A percentile compares a stretch with the other conserved stretches of the same genome.
Evolutionary conservation across 108 stramenopile genomes (phyloP).

Genomic region (Cyclotella atomus): DNA sequence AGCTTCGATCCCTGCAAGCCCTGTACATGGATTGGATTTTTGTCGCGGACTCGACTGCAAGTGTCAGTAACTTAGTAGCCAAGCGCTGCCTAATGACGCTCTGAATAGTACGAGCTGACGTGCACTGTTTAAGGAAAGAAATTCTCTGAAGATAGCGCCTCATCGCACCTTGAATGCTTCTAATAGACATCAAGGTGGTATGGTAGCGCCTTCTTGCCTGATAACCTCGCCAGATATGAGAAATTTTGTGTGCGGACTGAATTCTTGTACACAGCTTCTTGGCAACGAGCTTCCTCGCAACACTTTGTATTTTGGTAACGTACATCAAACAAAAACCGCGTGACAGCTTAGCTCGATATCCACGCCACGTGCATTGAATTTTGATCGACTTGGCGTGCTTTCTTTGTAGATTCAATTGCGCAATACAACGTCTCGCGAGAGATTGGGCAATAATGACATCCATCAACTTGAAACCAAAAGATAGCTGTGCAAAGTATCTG

Average conservation of each 20-base stretch:
- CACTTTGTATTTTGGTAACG: conserved; percentile 48
- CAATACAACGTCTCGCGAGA: conserved; percentile 41
- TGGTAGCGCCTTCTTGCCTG: neutral
- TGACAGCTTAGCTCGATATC: conserved; percentile 19
- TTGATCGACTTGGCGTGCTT: conserved; percentile 3
- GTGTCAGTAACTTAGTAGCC: neutral
- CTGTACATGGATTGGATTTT: conserved; percentile 7
- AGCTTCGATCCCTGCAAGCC: neutral
- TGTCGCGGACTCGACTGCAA: conserved; percentile 2
- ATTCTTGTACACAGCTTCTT: neutral
- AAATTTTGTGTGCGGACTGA: conserved; percentile 5
- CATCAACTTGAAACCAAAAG: conserved; percentile 44
- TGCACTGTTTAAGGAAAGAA: neutral
- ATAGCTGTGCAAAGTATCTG: conserved; percentile 50
- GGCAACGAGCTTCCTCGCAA: conserved; percentile 42
- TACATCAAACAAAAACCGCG: conserved; percentile 45
- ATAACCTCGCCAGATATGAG: neutral
- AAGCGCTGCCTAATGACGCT: neutral
- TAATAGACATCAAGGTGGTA: neutral
- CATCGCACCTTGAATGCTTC: neutral
- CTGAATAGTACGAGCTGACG: neutral
- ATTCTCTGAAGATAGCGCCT: neutral
- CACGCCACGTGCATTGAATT: conserved; percentile 49
- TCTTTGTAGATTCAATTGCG: neutral
- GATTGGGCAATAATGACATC: conserved; percentile 60